A percentile compares a stretch with the other conserved stretches of the same genome.
These are phyloP conservation scores for Penicillium sp. DNA, from an alignment of 2,329 filamentous ascomycete genomes.

Conservation along the genomic window DNA sequence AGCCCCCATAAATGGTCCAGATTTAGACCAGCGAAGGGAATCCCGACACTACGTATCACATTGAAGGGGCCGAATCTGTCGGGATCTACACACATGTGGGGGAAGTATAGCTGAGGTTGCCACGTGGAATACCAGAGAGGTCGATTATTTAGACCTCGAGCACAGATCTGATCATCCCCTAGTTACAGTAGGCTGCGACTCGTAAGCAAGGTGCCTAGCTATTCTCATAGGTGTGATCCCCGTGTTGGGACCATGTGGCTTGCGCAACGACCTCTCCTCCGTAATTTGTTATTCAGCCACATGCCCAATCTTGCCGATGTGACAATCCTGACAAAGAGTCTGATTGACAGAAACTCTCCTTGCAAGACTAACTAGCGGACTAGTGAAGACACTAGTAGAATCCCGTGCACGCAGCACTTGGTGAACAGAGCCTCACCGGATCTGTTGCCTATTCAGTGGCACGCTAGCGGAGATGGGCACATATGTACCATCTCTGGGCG, in stretches of 20 bases:
- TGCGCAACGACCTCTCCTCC: neutral
- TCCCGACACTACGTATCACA: constrained; percentile 1
- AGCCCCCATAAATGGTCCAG: neutral
- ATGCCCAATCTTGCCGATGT: neutral
- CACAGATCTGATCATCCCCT: neutral
- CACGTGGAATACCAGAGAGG: constrained; percentile 6
- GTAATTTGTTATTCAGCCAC: neutral
- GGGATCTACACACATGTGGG: constrained; percentile 7
- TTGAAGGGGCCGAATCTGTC: neutral
- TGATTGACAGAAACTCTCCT: constrained; percentile 1
- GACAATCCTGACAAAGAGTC: neutral
- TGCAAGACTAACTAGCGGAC: no score
- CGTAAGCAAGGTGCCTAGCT: neutral
- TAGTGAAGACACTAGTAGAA: constrained; percentile 6
- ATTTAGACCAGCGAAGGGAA: neutral
- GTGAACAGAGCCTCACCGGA: constrained; percentile 9
- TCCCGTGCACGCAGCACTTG: constrained; percentile 5
- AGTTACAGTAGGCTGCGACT: neutral
- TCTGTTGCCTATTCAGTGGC: neutral
- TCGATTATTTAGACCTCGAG: neutral
- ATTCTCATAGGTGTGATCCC: neutral
- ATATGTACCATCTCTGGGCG: no score
- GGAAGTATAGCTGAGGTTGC: constrained; percentile 3
- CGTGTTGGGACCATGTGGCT: constrained; percentile 2
- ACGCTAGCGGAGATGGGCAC: neutral